A percentile compares a stretch with the other conserved stretches of the same genome.
Evolutionary conservation across 257 asterid species (phyloP).

Genomic region (Scutellaria minor): DNA sequence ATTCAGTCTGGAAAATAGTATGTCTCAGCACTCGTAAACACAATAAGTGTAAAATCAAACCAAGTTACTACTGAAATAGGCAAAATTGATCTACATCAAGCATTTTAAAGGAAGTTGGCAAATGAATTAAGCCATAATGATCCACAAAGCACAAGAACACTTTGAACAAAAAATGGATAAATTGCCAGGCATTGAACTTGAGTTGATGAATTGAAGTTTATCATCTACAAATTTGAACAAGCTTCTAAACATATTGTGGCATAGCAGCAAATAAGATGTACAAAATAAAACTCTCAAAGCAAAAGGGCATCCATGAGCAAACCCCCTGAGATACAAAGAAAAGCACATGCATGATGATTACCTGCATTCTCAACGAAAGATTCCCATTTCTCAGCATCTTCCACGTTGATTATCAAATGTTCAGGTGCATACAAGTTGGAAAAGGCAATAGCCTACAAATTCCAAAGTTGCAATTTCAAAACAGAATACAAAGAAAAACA

Average conservation of each 20-base stretch:
- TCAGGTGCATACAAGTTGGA: constrained; percentile 96
- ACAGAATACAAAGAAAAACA: constrained; percentile 4
- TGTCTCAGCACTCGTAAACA: neutral
- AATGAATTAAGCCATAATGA: neutral
- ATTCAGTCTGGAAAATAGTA: no score
- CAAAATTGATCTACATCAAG: neutral
- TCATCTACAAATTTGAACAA: neutral
- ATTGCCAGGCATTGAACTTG: neutral
- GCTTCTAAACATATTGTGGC: no score
- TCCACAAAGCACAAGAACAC: neutral
- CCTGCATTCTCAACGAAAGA: constrained; percentile 90
- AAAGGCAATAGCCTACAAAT: constrained; percentile 76
- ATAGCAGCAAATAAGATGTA: constrained; percentile 13
- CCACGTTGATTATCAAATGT: constrained; percentile 85
- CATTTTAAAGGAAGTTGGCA: constrained; percentile 1
- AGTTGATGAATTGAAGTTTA: neutral
- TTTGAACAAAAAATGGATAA: constrained; percentile 7
- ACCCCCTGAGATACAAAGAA: constrained; percentile 7
- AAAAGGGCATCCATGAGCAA: constrained; percentile 7
- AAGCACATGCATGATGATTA: constrained; percentile 26
- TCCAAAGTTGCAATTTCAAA: constrained; percentile 29
- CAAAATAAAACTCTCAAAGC: neutral
- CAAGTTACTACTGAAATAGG: neutral
- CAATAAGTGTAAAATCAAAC: neutral
- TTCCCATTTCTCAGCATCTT: constrained; percentile 99